Conservation (phyloP, 2,329 filamentous ascomycete species). For the Paraphaeosphaeria minitans region DNA sequence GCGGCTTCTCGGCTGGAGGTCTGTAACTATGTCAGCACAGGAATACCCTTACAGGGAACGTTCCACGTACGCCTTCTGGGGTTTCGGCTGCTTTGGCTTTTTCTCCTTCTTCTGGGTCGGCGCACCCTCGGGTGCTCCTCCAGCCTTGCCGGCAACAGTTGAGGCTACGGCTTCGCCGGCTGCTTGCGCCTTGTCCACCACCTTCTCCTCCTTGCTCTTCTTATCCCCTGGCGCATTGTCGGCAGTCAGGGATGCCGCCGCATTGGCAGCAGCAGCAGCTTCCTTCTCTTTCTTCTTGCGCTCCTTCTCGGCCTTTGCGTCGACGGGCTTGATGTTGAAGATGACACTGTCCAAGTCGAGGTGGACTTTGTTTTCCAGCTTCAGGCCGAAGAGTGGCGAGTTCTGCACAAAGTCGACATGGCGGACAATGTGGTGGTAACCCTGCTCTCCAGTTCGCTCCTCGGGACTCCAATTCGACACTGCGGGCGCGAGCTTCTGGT, state of each 20-base stretch:
- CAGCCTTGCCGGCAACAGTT: constrained; percentile 51
- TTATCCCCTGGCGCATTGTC: constrained; percentile 48
- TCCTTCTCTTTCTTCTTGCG: constrained; percentile 95
- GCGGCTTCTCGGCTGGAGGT: constrained; percentile 70
- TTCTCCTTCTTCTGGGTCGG: constrained; percentile 74
- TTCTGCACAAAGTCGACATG: constrained; percentile 96
- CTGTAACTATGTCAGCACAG: constrained; percentile 35
- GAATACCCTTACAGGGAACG: not conserved
- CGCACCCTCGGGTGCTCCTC: constrained; percentile 48
- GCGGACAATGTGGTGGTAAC: constrained; percentile 88
- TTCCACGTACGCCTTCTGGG: constrained; percentile 54
- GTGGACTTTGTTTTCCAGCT: constrained; percentile 75
- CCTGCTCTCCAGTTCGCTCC: constrained; percentile 86
- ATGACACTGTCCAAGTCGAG: constrained; percentile 81
- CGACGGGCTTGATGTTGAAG: constrained; percentile 86
- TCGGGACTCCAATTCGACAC: constrained; percentile 82
- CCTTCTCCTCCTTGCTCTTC: constrained; percentile 52
- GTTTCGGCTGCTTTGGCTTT: constrained; percentile 85
- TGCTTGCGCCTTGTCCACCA: constrained; percentile 60
- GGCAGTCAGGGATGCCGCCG: constrained; percentile 55
- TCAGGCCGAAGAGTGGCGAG: constrained; percentile 71
- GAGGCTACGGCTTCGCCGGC: constrained; percentile 57
- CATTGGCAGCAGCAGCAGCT: constrained; percentile 56
- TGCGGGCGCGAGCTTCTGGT: constrained; percentile 74
- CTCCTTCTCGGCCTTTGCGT: constrained; percentile 95